Conservation (phyloP, 352 stramenopile genomes). For the Globisporangium rhizosaccharum region DNA sequence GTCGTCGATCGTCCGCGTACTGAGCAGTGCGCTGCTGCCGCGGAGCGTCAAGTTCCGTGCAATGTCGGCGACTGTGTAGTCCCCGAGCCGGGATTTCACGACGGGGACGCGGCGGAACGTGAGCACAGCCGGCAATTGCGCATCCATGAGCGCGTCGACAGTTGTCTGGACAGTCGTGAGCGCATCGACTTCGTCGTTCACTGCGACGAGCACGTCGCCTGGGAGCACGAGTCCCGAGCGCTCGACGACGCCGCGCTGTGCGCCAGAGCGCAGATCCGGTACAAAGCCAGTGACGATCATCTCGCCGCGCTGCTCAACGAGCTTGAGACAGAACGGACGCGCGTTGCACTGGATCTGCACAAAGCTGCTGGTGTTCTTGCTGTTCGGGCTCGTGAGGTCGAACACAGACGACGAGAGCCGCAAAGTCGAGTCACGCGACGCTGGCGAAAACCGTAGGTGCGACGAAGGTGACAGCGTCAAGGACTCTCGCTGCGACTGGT, state of each 20-base stretch:
- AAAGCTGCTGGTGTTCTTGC: constrained; percentile 20
- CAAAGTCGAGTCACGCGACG: background rate
- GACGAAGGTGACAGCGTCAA: background rate
- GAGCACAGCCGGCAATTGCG: constrained; percentile 39
- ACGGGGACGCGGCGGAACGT: constrained; percentile 47
- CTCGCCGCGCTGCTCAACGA: constrained; percentile 29
- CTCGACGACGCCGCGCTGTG: constrained; percentile 31
- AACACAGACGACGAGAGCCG: background rate
- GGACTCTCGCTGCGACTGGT: background rate
- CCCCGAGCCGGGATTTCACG: constrained; percentile 40
- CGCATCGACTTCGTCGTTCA: constrained; percentile 43
- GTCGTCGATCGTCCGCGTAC: constrained; percentile 27
- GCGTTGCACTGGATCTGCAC: constrained; percentile 42
- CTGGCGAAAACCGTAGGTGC: background rate
- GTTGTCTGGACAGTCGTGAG: constrained; percentile 44
- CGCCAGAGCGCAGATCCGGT: constrained; percentile 15
- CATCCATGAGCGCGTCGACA: constrained; percentile 24
- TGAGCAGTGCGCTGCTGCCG: constrained; percentile 26
- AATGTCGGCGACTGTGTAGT: constrained; percentile 57
- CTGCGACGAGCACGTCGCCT: constrained; percentile 55
- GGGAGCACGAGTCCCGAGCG: constrained; percentile 30
- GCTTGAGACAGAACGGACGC: constrained; percentile 45
- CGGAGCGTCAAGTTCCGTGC: constrained; percentile 42
- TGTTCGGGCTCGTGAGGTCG: background rate
- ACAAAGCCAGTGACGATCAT: constrained; percentile 50